These are phyloP conservation scores for Citrullus colocynthis DNA, from an alignment of 306 rosid genomes.

Conservation along the genomic window DNA sequence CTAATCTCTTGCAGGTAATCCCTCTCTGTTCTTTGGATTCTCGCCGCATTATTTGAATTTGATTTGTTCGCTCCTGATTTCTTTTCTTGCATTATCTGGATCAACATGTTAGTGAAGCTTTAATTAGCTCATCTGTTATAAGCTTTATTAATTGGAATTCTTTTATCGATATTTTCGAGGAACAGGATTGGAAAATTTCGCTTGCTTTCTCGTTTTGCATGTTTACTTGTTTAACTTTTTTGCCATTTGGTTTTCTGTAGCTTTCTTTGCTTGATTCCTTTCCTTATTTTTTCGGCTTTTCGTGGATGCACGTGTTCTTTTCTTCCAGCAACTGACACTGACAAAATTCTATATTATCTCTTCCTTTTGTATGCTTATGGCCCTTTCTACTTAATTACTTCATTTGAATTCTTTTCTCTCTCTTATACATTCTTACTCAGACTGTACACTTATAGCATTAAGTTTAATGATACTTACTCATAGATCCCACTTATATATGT, in stretches of 20 bases:
- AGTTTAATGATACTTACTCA: not conserved
- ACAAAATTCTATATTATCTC: not conserved
- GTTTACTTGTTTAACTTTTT: not conserved
- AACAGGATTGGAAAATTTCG: not conserved
- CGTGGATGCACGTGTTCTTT: not conserved
- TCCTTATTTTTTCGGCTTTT: not conserved
- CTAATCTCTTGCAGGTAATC: slow-evolving; percentile 82
- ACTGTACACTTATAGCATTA: not conserved
- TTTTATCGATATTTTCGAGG: not conserved
- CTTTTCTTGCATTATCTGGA: not conserved
- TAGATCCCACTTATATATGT: not conserved
- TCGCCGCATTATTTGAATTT: not conserved
- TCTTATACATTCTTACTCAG: not conserved
- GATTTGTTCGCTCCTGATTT: not conserved
- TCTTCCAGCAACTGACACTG: not conserved
- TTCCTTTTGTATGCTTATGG: not conserved
- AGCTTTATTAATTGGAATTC: not conserved
- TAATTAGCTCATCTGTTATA: not conserved
- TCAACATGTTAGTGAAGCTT: not conserved
- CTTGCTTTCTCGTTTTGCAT: not conserved
- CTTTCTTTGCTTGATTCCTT: not conserved
- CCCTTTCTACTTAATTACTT: not conserved
- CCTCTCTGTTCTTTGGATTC: not conserved
- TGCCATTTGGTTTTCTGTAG: not conserved
- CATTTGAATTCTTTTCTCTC: not conserved